Base-by-base conservation (phyloP, 2,329 filamentous ascomycete species). In the Nemania sp. region DNA sequence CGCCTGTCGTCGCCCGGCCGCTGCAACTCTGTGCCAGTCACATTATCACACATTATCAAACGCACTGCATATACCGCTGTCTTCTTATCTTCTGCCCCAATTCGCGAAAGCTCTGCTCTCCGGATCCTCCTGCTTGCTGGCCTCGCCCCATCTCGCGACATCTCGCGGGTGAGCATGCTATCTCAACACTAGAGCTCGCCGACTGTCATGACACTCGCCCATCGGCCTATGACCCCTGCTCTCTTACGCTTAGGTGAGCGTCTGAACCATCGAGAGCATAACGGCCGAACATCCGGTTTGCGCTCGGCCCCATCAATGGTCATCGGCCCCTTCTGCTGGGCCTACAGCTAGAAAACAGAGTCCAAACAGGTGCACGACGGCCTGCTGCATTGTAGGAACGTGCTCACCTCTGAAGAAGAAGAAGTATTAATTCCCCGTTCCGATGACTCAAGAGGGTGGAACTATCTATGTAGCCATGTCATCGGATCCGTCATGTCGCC, bases 381-480 rank as follows among this genome's bases (percentile, higher is more conserved):
- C 45, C 34, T 62, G 55, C 59, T 49, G 57, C 55, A 42, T 47
- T 52, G 45, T 57, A 49, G 51, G 43, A 54, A 48, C 59, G 35
- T 52, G 55, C 47, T 48, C 49, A 25, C 49, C 51, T 45, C 39
- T n/a, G 45, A 40, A n/a, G n/a, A n/a, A n/a, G n/a, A n/a, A n/a
- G n/a, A n/a, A 57, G 25, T 17, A 18, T 45, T 48, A 50, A 48
- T 46, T 48, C 43, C 46, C 34, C 17, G 34, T 49, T 17, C 48
- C 55, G 47, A 62, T 64, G 55, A 58, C 48, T 39, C 52, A 62
- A 58, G 51, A 64, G 18, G 57, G 54, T 34, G 57, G 69, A 68
- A 64, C 52, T 35, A 61, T 63, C 34, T 59, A 59, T 67, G 66
- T 68, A 72, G 72, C 74, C 68, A 80, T 80, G 78, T 77, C 78